These are phyloP conservation scores for Fraxinus velutina DNA, from an alignment of 305 asterid species.

Conservation along the genomic window DNA sequence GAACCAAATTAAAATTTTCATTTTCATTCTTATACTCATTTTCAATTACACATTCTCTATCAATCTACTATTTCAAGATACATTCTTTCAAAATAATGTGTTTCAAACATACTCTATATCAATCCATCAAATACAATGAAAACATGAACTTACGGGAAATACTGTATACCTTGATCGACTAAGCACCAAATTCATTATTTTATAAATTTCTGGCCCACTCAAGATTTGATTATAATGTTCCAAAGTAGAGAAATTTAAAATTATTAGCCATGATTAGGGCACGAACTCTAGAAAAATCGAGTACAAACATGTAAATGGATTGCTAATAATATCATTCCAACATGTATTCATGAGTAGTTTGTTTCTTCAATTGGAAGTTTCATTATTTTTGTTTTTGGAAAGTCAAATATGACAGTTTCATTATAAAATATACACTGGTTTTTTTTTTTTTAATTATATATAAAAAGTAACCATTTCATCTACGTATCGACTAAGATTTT, in stretches of 20 bases:
- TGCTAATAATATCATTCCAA: slow-evolving; percentile 30
- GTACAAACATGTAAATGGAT: slow-evolving; percentile 25
- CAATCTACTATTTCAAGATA: too few relatives aligned
- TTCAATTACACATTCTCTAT: too few relatives aligned
- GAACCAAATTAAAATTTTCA: too few relatives aligned
- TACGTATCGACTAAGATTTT: neutral
- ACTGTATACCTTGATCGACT: neutral
- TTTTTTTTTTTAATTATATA: neutral
- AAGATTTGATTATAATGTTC: neutral
- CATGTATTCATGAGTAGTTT: slow-evolving; percentile 32
- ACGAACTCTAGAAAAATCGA: slow-evolving; percentile 34
- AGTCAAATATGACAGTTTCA: slow-evolving; percentile 14
- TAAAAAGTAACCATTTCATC: neutral
- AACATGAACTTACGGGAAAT: neutral
- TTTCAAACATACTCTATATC: too few relatives aligned
- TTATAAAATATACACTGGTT: neutral
- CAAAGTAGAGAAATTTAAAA: slow-evolving; percentile 14
- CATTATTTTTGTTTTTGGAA: neutral
- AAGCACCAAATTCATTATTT: neutral
- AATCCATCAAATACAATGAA: neutral
- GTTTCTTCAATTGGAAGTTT: slow-evolving; percentile 40
- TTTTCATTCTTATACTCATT: too few relatives aligned
- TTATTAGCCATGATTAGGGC: slow-evolving; percentile 43
- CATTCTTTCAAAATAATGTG: too few relatives aligned
- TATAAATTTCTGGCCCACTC: neutral